phyloP scores from a whole-genome alignment of 192 early-diverging fungal genomes.

The Backusella parvicylindrica region DNA sequence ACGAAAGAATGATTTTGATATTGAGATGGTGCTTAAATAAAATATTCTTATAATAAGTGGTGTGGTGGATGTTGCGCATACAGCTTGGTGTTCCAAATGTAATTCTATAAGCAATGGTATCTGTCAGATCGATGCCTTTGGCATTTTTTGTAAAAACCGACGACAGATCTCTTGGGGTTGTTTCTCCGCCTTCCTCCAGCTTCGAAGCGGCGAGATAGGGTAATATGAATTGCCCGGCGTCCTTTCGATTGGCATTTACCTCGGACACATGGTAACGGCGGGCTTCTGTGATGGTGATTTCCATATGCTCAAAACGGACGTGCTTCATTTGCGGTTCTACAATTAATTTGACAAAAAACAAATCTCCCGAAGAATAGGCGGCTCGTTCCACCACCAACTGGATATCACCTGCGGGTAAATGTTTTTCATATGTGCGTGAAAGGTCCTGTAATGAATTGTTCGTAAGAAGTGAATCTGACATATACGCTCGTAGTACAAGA shows the following conservation, averaged over 20 bases:
- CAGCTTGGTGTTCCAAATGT: slow-evolving; percentile 22
- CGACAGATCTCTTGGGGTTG: background rate
- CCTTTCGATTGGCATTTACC: slow-evolving; percentile 11
- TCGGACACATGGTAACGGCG: slow-evolving; percentile 14
- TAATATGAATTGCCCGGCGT: slow-evolving; percentile 2
- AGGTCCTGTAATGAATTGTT: slow-evolving; percentile 24
- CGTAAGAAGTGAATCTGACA: slow-evolving; percentile 19
- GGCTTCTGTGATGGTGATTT: slow-evolving; percentile 9
- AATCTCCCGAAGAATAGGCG: slow-evolving; percentile 23
- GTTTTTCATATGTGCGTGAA: slow-evolving; percentile 25
- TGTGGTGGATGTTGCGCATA: slow-evolving; percentile 17
- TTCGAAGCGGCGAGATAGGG: background rate
- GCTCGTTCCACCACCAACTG: slow-evolving; percentile 14
- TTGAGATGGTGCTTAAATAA: slow-evolving; percentile 15
- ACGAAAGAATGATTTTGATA: slow-evolving; percentile 18
- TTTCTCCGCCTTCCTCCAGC: background rate
- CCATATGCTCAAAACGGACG: slow-evolving; percentile 16
- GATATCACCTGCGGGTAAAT: slow-evolving; percentile 5
- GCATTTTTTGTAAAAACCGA: background rate
- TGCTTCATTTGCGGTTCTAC: slow-evolving; percentile 23
- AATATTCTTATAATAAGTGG: slow-evolving; percentile 23
- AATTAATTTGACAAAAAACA: slow-evolving; percentile 11
- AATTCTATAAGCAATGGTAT: slow-evolving; percentile 18
- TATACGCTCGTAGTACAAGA: slow-evolving; percentile 21
- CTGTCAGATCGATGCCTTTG: slow-evolving; percentile 3